Evolutionary conservation across 768 basidiomycete genomes (phyloP).

Genomic region (Cyathus striatus): DNA sequence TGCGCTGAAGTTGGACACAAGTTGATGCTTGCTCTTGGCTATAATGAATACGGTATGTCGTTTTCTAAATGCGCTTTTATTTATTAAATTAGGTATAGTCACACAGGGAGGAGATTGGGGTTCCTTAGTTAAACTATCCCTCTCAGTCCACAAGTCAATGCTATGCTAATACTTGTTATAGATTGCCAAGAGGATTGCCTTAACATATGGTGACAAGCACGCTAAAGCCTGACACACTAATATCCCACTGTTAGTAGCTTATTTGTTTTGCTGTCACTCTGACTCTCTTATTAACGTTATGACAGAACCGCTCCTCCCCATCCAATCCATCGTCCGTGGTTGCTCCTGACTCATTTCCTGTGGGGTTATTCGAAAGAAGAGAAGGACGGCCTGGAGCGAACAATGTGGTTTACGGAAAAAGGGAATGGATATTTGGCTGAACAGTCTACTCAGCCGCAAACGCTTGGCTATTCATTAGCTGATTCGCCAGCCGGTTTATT

Average conservation of each 20-base stretch:
- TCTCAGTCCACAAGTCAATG: neutral
- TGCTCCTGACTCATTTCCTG: constrained; percentile 19
- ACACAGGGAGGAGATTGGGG: neutral
- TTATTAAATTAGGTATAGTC: neutral
- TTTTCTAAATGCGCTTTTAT: neutral
- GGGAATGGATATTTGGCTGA: constrained; percentile 30
- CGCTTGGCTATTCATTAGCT: constrained; percentile 45
- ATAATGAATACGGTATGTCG: constrained; percentile 40
- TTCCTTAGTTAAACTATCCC: too few species aligned
- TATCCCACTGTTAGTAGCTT: constrained; percentile 34
- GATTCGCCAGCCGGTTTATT: constrained; percentile 57
- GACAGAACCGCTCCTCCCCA: constrained; percentile 13
- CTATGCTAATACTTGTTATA: neutral
- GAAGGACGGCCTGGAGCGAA: constrained; percentile 23
- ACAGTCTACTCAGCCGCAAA: constrained; percentile 47
- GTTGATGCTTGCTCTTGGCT: constrained; percentile 45
- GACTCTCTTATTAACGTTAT: neutral
- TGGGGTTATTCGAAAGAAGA: constrained; percentile 24
- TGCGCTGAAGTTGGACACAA: constrained; percentile 30
- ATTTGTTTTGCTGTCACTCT: neutral
- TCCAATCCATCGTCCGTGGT: constrained; percentile 14
- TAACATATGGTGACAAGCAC: constrained; percentile 25
- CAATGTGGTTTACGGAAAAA: constrained; percentile 18
- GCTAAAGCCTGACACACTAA: constrained; percentile 52
- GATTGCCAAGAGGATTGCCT: constrained; percentile 21